Evolutionary conservation across 2,329 filamentous ascomycete genomes (phyloP), one percentile per base, ranked within the genome.

Genomic region (Alternaria dauci): DNA sequence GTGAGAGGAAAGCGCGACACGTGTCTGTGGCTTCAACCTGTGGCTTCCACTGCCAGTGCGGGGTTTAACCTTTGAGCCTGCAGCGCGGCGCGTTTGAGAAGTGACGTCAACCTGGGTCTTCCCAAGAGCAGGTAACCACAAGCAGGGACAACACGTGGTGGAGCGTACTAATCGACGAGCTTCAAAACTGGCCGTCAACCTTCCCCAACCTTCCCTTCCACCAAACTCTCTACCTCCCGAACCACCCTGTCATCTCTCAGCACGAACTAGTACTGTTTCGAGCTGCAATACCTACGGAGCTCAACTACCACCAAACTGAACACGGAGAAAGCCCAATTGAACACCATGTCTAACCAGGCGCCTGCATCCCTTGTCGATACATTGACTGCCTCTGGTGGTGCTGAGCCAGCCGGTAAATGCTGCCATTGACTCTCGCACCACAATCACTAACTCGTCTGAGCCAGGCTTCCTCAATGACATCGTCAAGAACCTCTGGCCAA

Each of bases 391-490:
- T 79, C 80, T 50, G 78, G 79, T 18, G 78, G 76, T n/a, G 64
- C 75, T 26, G 80, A 82, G 63, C 76, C 78, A 28, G 79, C 77
- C 59, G 74, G 77, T 79, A 58, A 63, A 68, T 20, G 18, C 59
- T 47, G 14, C 32, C 23, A 16, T 23, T 18, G 1, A 28, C 8
- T 41, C 4, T 12, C 38, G 50, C n/a, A 41, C 34, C 16, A 20
- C 23, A 41, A 23, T 16, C 18, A 14, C 51, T 46, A 46, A 61
- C 20, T 18, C 38, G 25, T 32, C 20, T n/a, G 20, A 9, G 42
- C 14, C 18, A 73, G 81, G 75, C 53, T 84, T 84, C 64, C 76
- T 84, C 52, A 84, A 84, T 65, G 81, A 84, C 59, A 80, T 84
- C 32, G 75, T 84, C 38, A 76, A 67, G 14, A 81, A 82, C 55